Base-by-base conservation (phyloP, 257 asterid genomes). In the Leptodermis oblonga region DNA sequence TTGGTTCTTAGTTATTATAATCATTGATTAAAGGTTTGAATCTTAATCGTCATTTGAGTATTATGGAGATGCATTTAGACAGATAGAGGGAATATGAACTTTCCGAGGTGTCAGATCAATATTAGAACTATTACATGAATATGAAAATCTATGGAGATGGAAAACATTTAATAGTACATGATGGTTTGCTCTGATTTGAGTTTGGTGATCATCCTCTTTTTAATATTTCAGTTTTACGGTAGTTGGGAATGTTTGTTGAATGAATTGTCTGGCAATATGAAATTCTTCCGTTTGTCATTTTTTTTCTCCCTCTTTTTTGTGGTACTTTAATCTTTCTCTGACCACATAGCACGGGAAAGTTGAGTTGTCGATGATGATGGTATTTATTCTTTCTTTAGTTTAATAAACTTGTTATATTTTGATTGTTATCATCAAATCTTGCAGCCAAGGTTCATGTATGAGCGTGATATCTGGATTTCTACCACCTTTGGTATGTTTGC, bases 381-480 rank as follows among this genome's bases (percentile, higher is more conserved):
- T n/a, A n/a, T 48, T 0, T 18, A 48, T 23, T 55, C 12, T 25
- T n/a, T 23, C 26, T 55, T 23, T 26, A 55, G 9, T 26, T 53
- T 11, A 15, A 12, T 12, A 7, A 5, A 1, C 33, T 9, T 1
- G 0, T 23, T 6, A 34, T 7, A n/a, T 8, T 26, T 12, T 25
- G 10, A 13, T 1, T 5, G 31, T 14, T 39, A 13, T 39, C 28
- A 15, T 63, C 78, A 73, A 75, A 73, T 74, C 71, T 63, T 67
- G 73, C 88, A 80, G 82, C 80, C 78, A 71, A 80, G 67, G 75
- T 88, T 88, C 91, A 88, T 88, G 96, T 88, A 93, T 86, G 93
- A 86, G 79, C 78, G 85, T 83, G 92, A 85, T 75, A 62, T 80
- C 78, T 89, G 80, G 78, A 72, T 74, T 77, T 89, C 93, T 52